These are phyloP conservation scores for Akanthomyces lecanii DNA, from an alignment of 2,329 filamentous ascomycete species.

Conservation along the genomic window DNA sequence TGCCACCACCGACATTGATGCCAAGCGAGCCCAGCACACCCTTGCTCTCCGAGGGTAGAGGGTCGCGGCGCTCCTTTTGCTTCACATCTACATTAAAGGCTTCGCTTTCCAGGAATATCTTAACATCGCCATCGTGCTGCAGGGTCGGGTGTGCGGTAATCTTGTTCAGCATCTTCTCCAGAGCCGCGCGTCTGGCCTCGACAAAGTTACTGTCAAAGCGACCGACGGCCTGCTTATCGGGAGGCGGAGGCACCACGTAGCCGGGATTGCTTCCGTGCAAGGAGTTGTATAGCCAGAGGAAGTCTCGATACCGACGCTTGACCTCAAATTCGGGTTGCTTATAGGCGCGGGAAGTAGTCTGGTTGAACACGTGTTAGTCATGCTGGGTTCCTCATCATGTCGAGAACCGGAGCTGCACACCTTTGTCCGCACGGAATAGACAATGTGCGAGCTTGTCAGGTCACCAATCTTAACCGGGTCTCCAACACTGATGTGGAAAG, in stretches of 20 bases:
- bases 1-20: slow-evolving; percentile 68
- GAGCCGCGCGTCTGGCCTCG: slow-evolving; percentile 80
- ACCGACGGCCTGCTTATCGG: slow-evolving; percentile 95
- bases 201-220: slow-evolving; percentile 97
- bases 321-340: slow-evolving; percentile 89
- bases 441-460: slow-evolving; percentile 93
- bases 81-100: slow-evolving; percentile 95
- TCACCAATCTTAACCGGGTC: slow-evolving; percentile 98
- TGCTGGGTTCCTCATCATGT: background rate
- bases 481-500: slow-evolving; percentile 84
- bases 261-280: slow-evolving; percentile 93
- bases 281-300: slow-evolving; percentile 95
- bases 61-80: slow-evolving; percentile 91
- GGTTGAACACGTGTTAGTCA: slow-evolving; percentile 19
- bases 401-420: slow-evolving; percentile 42
- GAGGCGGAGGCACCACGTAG: slow-evolving; percentile 89
- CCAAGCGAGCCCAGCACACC: slow-evolving; percentile 85
- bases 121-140: slow-evolving; percentile 89
- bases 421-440: slow-evolving; percentile 93
- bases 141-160: slow-evolving; percentile 82
- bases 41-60: slow-evolving; percentile 82
- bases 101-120: slow-evolving; percentile 95
- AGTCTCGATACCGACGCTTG: slow-evolving; percentile 90
- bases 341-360: slow-evolving; percentile 96
- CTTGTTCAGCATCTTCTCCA: slow-evolving; percentile 98